Base-by-base conservation (phyloP, 192 early-diverging fungal genomes). In the Obelidium mucronatum region DNA sequence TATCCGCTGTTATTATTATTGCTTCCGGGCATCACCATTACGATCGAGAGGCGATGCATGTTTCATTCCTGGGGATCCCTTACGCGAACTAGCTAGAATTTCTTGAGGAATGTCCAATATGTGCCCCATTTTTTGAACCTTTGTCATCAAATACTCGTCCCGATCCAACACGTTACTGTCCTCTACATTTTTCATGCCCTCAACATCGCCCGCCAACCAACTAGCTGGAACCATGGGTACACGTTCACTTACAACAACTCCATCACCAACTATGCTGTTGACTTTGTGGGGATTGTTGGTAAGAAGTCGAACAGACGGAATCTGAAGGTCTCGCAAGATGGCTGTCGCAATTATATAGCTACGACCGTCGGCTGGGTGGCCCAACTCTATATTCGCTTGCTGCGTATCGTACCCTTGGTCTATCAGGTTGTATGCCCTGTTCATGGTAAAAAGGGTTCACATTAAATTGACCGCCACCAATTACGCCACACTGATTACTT, bases 261-360 rank as follows among this genome's bases (percentile, higher is more conserved):
- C 91, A 68, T 87, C 87, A 15, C 81, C 82, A 37, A 90, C 83
- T 5, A 99, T 63, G 77, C 93, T 89, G 63, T 92, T 78, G 68
- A 97, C 93, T 85, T 99, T 99, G 80, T 96, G 94, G 0, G 94
- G 93, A 77, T 99, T 99, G 79, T 99, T 99, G 30, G 97, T 99
- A 58, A 99, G 81, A 67, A 99, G 81, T 0, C 94, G 90, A 54
- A 98, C 81, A 52, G 84, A 75, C 22, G 79, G 35, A 51, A 96
- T 75, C 35, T 88, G 90, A 52, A 99, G 82, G 74, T 99, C 97
- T 5, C 86, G 84, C 31, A 99, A 83, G 54, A 99, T 99, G 17
- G 92, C 90, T 31, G 91, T 87, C 1, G 97, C 97, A 19, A 97
- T 88, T 13, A 92, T 92, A 76, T 99, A 99, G 0, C 89, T 92